These are phyloP conservation scores for Kwoniella dendrophila DNA, from an alignment of 768 basidiomycete species.

Conservation along the genomic window DNA sequence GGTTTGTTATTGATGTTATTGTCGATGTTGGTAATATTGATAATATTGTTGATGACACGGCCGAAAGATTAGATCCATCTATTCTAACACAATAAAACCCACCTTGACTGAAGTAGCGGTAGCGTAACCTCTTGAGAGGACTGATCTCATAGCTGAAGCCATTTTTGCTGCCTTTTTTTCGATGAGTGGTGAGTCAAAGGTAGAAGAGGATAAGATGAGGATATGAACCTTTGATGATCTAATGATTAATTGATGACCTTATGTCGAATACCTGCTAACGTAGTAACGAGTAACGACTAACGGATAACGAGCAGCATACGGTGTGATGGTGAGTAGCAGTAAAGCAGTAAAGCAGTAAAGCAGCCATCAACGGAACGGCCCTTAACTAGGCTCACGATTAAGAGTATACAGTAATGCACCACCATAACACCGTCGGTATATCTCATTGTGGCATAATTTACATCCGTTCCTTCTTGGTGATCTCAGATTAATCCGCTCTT, in stretches of 20 bases:
- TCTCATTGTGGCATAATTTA: slow-evolving; percentile 5
- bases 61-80: slow-evolving; percentile 1
- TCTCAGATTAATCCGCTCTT: no score
- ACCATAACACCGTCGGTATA: slow-evolving; percentile 10
- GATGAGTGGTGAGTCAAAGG: slow-evolving; percentile 5
- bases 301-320: no score
- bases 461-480: not conserved
- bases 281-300: no score
- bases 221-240: not conserved
- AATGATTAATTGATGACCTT: not conserved
- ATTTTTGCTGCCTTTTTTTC: slow-evolving; percentile 26
- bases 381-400: no score
- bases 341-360: no score
- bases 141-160: slow-evolving; percentile 49
- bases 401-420: no score
- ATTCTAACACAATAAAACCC: slow-evolving; percentile 23
- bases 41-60: slow-evolving; percentile 3
- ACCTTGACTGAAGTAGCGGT: slow-evolving; percentile 54
- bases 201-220: slow-evolving; percentile 4
- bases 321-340: no score
- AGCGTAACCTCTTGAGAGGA: slow-evolving; percentile 53
- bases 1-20: not conserved
- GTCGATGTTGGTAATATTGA: not conserved
- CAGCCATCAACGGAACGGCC: no score
- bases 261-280: no score